A percentile compares a stretch with the other conserved stretches of the same genome.
phyloP scores from a whole-genome alignment of 208 protist genomes.

The Phytomonas serpens region DNA sequence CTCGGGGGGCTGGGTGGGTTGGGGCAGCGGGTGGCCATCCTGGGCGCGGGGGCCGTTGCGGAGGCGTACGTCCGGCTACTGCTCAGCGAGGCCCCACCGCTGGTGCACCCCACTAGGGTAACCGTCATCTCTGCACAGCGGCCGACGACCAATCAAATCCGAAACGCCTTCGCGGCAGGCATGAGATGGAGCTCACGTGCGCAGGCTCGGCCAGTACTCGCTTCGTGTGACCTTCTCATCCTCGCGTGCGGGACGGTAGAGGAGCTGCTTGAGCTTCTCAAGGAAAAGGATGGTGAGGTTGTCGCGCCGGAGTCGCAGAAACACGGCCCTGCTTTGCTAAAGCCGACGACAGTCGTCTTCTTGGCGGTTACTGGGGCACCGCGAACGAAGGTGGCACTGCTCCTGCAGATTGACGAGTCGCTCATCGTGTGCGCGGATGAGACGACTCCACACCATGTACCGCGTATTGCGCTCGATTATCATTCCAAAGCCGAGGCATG shows the following conservation, averaged over 20 bases:
- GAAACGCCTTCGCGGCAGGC: background rate
- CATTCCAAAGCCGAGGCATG: conserved; percentile 1
- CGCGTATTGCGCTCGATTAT: conserved; percentile 4
- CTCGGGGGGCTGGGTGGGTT: background rate
- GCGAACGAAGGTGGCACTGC: conserved; percentile 34
- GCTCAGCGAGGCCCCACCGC: conserved; percentile 4
- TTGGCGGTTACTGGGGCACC: conserved; percentile 48
- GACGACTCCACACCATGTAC: conserved; percentile 6
- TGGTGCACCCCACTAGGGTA: conserved; percentile 65
- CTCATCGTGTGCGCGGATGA: conserved; percentile 37
- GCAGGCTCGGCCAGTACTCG: conserved; percentile 21
- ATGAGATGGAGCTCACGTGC: conserved; percentile 20
- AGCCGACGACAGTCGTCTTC: conserved; percentile 41
- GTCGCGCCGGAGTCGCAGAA: background rate
- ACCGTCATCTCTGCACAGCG: conserved; percentile 71
- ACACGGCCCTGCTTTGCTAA: conserved; percentile 5
- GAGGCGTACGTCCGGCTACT: background rate
- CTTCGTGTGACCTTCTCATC: conserved; percentile 43
- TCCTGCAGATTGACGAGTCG: conserved; percentile 33
- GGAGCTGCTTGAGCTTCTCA: conserved; percentile 46
- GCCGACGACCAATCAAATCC: conserved; percentile 28
- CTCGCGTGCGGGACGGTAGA: conserved; percentile 43
- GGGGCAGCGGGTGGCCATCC: background rate
- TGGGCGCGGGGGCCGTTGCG: conserved; percentile 1
- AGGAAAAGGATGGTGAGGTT: conserved; percentile 4